A percentile compares a stretch with the other conserved stretches of the same genome.
Evolutionary conservation across 1,139 yeast species (phyloP).

Genomic region (Casaregolazyma suthepensis): DNA sequence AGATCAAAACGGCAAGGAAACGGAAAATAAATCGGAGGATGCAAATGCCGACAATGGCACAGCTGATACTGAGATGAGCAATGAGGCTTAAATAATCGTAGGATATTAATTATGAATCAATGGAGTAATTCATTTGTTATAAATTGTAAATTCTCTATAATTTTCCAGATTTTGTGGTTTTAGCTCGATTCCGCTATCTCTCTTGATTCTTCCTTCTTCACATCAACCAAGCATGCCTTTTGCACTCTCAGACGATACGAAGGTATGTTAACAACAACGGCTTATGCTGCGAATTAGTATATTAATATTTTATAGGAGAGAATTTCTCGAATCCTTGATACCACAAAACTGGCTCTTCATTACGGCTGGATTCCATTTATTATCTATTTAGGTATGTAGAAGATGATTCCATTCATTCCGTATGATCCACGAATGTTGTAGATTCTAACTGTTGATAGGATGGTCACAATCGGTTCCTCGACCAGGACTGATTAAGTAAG

Average conservation of each 20-base stretch:
- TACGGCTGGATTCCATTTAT: conserved; percentile 97
- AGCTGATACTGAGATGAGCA: background rate
- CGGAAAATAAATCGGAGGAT: background rate
- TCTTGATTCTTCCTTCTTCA: background rate
- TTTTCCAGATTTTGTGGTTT: background rate
- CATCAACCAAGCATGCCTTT: conserved; percentile 5
- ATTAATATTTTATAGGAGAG: conserved; percentile 50
- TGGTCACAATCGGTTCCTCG: conserved; percentile 83
- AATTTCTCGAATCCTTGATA: conserved; percentile 70
- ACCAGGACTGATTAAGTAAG: conserved; percentile 69
- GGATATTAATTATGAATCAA: too few relatives aligned
- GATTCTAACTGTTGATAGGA: conserved; percentile 31
- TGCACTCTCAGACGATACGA: conserved; percentile 10
- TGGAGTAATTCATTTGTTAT: background rate
- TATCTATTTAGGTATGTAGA: conserved; percentile 58
- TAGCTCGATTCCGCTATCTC: background rate
- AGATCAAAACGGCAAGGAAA: background rate
- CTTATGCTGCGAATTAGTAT: background rate
- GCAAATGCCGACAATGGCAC: background rate
- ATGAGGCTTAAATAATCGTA: background rate
- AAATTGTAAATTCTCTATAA: background rate
- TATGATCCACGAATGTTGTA: too few relatives aligned
- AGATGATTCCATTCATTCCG: background rate
- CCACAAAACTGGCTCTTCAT: conserved; percentile 83
- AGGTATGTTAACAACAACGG: background rate